Percentiles rank a stretch among this genome's conserved stretches.
Conservation (phyloP, 495 filamentous ascomycete genomes). For the Peziza echinospora region DNA sequence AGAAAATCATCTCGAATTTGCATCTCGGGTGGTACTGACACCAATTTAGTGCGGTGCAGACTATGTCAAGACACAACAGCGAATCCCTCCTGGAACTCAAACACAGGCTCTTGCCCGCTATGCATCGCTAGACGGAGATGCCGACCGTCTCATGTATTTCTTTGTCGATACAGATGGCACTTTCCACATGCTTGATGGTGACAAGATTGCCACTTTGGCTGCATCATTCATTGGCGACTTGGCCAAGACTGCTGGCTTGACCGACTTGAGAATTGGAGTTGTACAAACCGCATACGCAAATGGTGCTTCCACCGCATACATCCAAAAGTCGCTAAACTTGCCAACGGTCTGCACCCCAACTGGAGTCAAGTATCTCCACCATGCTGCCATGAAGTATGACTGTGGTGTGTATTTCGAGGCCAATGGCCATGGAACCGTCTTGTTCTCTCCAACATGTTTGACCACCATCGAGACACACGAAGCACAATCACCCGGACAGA, state of each 20-base stretch:
- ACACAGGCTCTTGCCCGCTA: slow-evolving; percentile 53
- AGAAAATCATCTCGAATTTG: slow-evolving; percentile 8
- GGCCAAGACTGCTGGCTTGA: slow-evolving; percentile 52
- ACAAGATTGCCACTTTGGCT: slow-evolving; percentile 86
- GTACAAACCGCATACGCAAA: slow-evolving; percentile 97
- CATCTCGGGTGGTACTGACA: slow-evolving; percentile 6
- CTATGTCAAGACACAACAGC: slow-evolving; percentile 90
- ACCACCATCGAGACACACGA: slow-evolving; percentile 51
- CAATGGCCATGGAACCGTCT: slow-evolving; percentile 89
- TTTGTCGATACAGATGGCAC: slow-evolving; percentile 59
- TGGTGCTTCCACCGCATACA: slow-evolving; percentile 80
- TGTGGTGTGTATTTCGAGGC: slow-evolving; percentile 97
- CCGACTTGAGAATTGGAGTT: slow-evolving; percentile 68
- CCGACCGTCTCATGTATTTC: slow-evolving; percentile 89
- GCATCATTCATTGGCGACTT: slow-evolving; percentile 88
- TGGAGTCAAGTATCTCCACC: slow-evolving; percentile 92
- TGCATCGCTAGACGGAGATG: slow-evolving; percentile 84
- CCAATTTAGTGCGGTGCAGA: slow-evolving; percentile 66
- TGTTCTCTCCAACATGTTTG: slow-evolving; percentile 68
- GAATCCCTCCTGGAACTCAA: slow-evolving; percentile 66
- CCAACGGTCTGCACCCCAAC: slow-evolving; percentile 84
- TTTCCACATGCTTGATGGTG: slow-evolving; percentile 84
- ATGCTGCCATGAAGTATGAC: slow-evolving; percentile 75
- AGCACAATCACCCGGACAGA: slow-evolving; percentile 79
- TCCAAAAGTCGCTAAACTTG: slow-evolving; percentile 66